Conservation (phyloP, 2,329 filamentous ascomycete genomes). For the Daldinia eschscholtzii region DNA sequence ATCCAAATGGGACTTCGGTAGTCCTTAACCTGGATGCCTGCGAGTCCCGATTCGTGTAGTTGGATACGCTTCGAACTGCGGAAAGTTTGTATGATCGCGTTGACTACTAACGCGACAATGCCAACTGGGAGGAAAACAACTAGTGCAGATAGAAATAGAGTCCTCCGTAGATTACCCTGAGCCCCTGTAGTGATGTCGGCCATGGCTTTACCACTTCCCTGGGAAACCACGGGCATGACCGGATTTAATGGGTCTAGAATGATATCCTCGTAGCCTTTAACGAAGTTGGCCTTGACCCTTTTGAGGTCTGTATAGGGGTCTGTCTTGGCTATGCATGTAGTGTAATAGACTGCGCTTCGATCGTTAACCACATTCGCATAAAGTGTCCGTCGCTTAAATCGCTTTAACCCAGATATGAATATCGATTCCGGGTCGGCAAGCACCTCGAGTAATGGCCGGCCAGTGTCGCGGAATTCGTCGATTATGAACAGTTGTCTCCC, state of each 20-base stretch:
- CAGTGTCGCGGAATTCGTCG: slow-evolving; percentile 86
- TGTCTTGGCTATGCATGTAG: slow-evolving; percentile 79
- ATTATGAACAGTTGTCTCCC: slow-evolving; percentile 90
- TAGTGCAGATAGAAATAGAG: slow-evolving; percentile 75
- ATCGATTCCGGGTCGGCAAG: slow-evolving; percentile 87
- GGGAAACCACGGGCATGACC: slow-evolving; percentile 61
- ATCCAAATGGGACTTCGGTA: slow-evolving; percentile 84
- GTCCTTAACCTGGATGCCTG: slow-evolving; percentile 73
- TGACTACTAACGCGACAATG: slow-evolving; percentile 77
- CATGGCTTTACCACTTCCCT: slow-evolving; percentile 48
- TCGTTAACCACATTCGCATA: slow-evolving; percentile 94
- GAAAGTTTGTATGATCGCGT: slow-evolving; percentile 81
- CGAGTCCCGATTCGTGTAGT: slow-evolving; percentile 78
- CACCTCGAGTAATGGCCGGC: slow-evolving; percentile 81
- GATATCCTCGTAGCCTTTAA: slow-evolving; percentile 79
- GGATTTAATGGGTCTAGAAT: slow-evolving; percentile 78
- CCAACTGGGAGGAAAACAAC: slow-evolving; percentile 80
- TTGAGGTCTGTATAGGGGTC: slow-evolving; percentile 81
- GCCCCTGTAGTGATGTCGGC: slow-evolving; percentile 52
- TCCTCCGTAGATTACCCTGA: slow-evolving; percentile 59
- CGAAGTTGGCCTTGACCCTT: slow-evolving; percentile 77
- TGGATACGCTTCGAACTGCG: slow-evolving; percentile 80
- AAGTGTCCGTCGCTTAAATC: slow-evolving; percentile 80
- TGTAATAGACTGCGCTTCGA: slow-evolving; percentile 84
- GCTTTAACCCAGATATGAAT: slow-evolving; percentile 82